phyloP scores from a whole-genome alignment of 1,284 basidiomycete species.

The Cutaneotrichosporon cavernicola region DNA sequence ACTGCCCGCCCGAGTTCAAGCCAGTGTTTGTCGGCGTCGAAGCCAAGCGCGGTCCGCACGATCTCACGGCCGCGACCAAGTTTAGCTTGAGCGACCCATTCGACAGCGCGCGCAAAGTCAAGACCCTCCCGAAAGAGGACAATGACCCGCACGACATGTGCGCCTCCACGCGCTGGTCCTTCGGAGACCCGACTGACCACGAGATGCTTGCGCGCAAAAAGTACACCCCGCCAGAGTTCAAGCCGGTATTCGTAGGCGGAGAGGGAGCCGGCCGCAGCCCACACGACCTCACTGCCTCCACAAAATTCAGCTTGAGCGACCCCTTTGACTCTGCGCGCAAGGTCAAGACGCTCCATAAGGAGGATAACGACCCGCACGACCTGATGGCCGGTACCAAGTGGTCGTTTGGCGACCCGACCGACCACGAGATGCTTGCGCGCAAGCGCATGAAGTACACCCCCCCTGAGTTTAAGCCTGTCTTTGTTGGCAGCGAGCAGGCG shows the following conservation, averaged over 20 bases:
- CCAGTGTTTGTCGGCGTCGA: background rate
- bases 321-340: background rate
- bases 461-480: slow-evolving; percentile 3
- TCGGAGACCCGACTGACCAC: slow-evolving; percentile 9
- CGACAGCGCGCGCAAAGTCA: background rate
- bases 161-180: slow-evolving; percentile 8
- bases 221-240: slow-evolving; percentile 7
- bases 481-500: slow-evolving; percentile 3
- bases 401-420: slow-evolving; percentile 4
- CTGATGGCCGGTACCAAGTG: slow-evolving; percentile 1
- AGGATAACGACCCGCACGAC: slow-evolving; percentile 7
- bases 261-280: background rate
- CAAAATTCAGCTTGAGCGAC: slow-evolving; percentile 2
- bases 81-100: slow-evolving; percentile 4
- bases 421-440: slow-evolving; percentile 10
- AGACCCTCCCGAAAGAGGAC: background rate
- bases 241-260: slow-evolving; percentile 4
- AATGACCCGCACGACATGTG: background rate
- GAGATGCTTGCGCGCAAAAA: background rate
- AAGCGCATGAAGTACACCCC: slow-evolving; percentile 7
- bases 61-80: background rate
- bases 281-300: background rate
- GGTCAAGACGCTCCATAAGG: slow-evolving; percentile 3
- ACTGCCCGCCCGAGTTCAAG: slow-evolving; percentile 8
- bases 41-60: background rate